phyloP scores from a whole-genome alignment of 2,329 filamentous ascomycete genomes.

The Fusarium papillatum region DNA sequence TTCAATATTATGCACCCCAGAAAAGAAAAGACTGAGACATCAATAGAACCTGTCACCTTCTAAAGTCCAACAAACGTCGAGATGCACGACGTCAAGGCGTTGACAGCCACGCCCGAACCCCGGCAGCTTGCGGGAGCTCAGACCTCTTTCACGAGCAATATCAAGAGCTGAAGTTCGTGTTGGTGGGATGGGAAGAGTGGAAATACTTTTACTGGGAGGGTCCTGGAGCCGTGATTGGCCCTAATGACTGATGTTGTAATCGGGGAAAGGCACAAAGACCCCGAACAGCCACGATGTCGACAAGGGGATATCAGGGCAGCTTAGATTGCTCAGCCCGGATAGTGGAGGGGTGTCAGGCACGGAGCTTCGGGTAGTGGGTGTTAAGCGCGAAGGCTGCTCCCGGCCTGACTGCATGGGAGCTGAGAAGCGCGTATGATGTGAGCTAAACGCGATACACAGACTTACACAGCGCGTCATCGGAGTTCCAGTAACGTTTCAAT shows the following conservation, averaged over 20 bases:
- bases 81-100: neutral
- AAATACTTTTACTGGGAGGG: neutral
- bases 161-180: constrained; percentile 7
- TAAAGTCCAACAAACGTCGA: neutral
- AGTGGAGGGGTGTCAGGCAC: neutral
- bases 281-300: neutral
- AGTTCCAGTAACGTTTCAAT: neutral
- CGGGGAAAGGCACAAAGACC: neutral
- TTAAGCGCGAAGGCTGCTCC: constrained; percentile 1
- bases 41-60: neutral
- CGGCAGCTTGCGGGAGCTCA: neutral
- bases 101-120: neutral
- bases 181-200: neutral
- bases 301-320: neutral
- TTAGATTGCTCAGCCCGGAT: constrained; percentile 11
- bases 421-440: neutral
- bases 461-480: neutral
- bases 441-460: neutral
- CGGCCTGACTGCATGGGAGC: neutral
- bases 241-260: neutral
- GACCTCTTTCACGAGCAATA: neutral
- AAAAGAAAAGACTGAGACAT: constrained; percentile 2
- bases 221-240: neutral
- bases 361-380: neutral
- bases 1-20: neutral